Conservation (phyloP, 2,329 filamentous ascomycete species). For the Fusarium pseudonygamai region DNA sequence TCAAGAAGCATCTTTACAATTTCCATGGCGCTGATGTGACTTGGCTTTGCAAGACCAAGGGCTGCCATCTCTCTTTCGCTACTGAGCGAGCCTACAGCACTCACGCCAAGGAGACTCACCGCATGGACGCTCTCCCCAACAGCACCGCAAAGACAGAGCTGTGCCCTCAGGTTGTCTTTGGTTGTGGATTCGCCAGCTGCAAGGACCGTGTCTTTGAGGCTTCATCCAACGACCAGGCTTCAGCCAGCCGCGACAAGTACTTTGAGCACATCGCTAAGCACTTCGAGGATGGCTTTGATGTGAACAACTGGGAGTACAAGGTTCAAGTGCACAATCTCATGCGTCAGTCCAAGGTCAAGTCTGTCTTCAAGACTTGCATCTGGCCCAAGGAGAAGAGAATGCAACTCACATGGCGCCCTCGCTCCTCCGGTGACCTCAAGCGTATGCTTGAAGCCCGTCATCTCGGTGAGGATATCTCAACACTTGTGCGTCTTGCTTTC, state of each 20-base stretch:
- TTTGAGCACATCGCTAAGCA: constrained; percentile 60
- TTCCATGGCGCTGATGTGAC: constrained; percentile 56
- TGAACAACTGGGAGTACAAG: constrained; percentile 56
- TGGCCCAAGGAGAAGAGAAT: constrained; percentile 57
- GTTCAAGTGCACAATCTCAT: constrained; percentile 56
- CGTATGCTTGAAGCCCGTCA: constrained; percentile 57
- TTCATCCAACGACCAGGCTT: constrained; percentile 48
- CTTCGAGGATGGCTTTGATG: constrained; percentile 55
- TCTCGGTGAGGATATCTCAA: constrained; percentile 52
- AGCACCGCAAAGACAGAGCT: constrained; percentile 54
- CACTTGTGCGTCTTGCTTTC: constrained; percentile 55
- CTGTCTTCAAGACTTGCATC: constrained; percentile 57
- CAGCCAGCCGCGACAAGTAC: constrained; percentile 53
- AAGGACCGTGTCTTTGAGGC: constrained; percentile 57
- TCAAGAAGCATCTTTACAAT: constrained; percentile 60
- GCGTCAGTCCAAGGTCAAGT: constrained; percentile 55
- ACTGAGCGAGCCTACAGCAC: constrained; percentile 57
- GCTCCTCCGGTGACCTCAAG: constrained; percentile 55
- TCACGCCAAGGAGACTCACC: constrained; percentile 55
- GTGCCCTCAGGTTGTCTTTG: constrained; percentile 56
- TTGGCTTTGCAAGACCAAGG: constrained; percentile 55
- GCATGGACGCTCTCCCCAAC: constrained; percentile 53
- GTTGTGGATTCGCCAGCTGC: constrained; percentile 55
- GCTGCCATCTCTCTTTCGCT: constrained; percentile 55
- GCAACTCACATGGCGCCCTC: constrained; percentile 52